Conservation (phyloP, 192 early-diverging fungal species). For the Podila epigama region DNA sequence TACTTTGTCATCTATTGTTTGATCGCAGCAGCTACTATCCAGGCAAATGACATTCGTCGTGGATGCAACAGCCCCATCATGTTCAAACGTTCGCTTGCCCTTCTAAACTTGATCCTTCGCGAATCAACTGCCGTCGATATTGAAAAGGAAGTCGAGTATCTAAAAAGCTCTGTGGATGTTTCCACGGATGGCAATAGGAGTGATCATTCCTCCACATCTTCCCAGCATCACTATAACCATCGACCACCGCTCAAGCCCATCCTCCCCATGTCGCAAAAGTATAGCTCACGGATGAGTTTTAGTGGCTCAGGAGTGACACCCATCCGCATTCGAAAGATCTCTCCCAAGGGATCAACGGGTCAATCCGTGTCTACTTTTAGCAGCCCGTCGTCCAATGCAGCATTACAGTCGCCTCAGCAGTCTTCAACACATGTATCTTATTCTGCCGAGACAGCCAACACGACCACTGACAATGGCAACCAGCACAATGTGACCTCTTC, state of each 20-base stretch:
- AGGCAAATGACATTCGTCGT: constrained; percentile 46
- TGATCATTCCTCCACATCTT: not conserved
- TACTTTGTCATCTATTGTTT: constrained; percentile 63
- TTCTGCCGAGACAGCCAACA: too few species aligned
- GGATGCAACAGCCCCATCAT: constrained; percentile 33
- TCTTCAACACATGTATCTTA: too few species aligned
- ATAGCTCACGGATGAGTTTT: constrained; percentile 27
- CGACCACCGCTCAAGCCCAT: constrained; percentile 43
- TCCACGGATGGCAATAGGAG: not conserved
- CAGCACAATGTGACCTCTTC: not conserved
- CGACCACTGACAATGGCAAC: too few species aligned
- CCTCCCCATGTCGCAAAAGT: constrained; percentile 44
- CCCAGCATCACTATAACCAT: constrained; percentile 16
- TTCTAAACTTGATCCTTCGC: constrained; percentile 26
- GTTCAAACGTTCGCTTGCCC: constrained; percentile 28
- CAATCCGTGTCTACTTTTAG: not conserved
- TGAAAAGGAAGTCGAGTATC: constrained; percentile 23
- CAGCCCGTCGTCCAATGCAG: too few species aligned
- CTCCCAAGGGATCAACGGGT: constrained; percentile 14
- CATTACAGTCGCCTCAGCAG: constrained; percentile 14
- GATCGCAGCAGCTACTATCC: constrained; percentile 57
- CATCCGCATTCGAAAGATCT: constrained; percentile 36
- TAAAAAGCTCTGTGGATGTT: constrained; percentile 30
- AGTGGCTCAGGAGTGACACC: constrained; percentile 12
- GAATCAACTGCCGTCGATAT: constrained; percentile 40